Evolutionary conservation across 129 eudicot genomes (phyloP), one percentile per base, ranked within the genome.

Genomic region (Logfia minima): DNA sequence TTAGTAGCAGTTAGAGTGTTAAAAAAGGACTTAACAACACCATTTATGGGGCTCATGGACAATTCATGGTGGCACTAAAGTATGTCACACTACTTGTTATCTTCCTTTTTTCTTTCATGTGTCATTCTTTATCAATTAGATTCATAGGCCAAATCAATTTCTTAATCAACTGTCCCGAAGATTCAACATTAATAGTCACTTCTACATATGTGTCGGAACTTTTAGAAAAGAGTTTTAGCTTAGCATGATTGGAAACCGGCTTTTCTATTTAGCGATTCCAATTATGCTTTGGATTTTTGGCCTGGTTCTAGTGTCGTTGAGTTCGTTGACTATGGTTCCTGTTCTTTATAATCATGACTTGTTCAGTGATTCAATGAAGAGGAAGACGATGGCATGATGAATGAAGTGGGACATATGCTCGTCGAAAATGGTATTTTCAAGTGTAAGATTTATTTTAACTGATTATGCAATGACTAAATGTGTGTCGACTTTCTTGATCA

Each of bases 231-330:
- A 90, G 98, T 7, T 86, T 93, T 65, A 22, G 19, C 85, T 93
- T 3, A 93, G 85, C 70, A 81, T 87, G 7, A 84, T 85, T 1
- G 98, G 98, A 48, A 93, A 93, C 52, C 73, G 98, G 45, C 34
- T 93, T 68, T 93, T 93, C 62, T 90, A 86, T 41, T 64, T 72
- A 0, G 96, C 96, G 0, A 62, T 93, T 61, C 96, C 97, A 0
- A 68, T 88, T 24, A 37, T 88, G 88, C 91, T 93, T 14, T 93
- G 98, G 98, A 93, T 93, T 8, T 93, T 93, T 35, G 98, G 98
- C 17, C 98, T 97, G 0, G 87, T 93, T 10, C 80, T 90, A 32
- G 98, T 93, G 41, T 87, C 90, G 26, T 59, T 93, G 56, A 84
- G 92, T 60, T 87, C 84, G 1, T 59, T 81, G 0, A 80, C 85